These are phyloP conservation scores for Saccharomycopsis malanga DNA, from an alignment of 805 yeast genomes.

Conservation along the genomic window DNA sequence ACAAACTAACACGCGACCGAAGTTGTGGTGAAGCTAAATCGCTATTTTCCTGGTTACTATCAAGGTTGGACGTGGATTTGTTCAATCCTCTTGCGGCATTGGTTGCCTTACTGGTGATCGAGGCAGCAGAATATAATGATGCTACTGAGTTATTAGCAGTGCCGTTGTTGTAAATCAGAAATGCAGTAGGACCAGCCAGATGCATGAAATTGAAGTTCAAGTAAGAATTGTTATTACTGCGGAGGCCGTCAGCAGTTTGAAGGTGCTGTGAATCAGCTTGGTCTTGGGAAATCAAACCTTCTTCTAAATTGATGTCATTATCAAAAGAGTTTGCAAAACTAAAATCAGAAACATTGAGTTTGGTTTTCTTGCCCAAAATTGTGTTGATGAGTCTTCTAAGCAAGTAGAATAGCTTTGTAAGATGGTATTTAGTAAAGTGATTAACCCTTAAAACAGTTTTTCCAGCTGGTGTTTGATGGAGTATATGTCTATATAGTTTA, in stretches of 20 bases:
- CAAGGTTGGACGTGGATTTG: neutral
- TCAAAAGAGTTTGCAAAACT: constrained; percentile 1
- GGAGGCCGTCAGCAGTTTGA: neutral
- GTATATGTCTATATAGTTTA: constrained; percentile 4
- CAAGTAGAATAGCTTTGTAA: neutral
- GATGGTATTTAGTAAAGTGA: neutral
- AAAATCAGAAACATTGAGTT: neutral
- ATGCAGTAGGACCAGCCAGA: neutral
- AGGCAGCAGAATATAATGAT: constrained; percentile 8
- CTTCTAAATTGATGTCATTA: constrained; percentile 18
- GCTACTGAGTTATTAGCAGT: constrained; percentile 12
- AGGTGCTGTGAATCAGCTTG: neutral
- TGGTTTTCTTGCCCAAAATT: neutral
- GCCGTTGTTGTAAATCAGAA: constrained; percentile 8
- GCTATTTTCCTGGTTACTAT: neutral
- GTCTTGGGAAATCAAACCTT: constrained; percentile 7
- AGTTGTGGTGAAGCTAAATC: constrained; percentile 12
- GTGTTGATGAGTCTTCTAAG: neutral
- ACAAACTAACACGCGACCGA: constrained; percentile 20
- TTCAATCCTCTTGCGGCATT: neutral
- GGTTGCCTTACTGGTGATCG: neutral
- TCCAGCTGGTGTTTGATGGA: constrained; percentile 11
- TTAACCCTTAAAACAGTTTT: neutral
- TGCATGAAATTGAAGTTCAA: constrained; percentile 11
- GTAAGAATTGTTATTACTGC: constrained; percentile 5